Evolutionary conservation across 1,284 basidiomycete species (phyloP).

Genomic region (Phellinidium pouzarii): DNA sequence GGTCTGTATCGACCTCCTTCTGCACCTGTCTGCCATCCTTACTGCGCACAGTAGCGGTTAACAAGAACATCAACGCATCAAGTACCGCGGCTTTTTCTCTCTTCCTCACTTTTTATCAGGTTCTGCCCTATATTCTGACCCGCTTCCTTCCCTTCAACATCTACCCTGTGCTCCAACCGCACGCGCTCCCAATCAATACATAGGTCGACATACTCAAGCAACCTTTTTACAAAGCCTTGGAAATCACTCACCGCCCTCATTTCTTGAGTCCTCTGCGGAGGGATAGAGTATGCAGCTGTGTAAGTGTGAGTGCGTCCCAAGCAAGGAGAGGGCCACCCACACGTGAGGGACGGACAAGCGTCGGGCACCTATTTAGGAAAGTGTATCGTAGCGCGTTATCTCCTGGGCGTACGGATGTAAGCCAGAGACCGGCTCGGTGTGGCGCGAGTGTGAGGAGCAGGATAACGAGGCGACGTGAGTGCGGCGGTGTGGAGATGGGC

Average conservation of each 20-base stretch:
- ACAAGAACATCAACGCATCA: conserved; percentile 42
- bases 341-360: conserved; percentile 52
- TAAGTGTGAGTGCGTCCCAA: conserved; percentile 55
- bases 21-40: conserved; percentile 47
- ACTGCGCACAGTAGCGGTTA: conserved; percentile 49
- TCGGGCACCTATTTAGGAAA: conserved; percentile 54
- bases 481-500: conserved; percentile 35
- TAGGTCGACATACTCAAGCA: conserved; percentile 53
- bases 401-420: conserved; percentile 47
- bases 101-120: conserved; percentile 23
- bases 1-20: conserved; percentile 49
- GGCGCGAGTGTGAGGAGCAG: conserved; percentile 52
- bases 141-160: conserved; percentile 19
- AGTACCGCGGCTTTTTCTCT: conserved; percentile 36
- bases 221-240: conserved; percentile 44
- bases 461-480: conserved; percentile 48
- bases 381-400: conserved; percentile 60
- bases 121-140: conserved; percentile 23
- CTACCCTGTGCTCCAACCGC: conserved; percentile 25
- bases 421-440: conserved; percentile 48
- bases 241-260: conserved; percentile 30
- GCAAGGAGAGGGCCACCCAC: conserved; percentile 52
- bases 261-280: conserved; percentile 25
- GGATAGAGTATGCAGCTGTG: conserved; percentile 44
- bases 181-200: conserved; percentile 57